Conservation (phyloP, 371 early-diverging fungal genomes). For the Haplosporangium sp. region DNA sequence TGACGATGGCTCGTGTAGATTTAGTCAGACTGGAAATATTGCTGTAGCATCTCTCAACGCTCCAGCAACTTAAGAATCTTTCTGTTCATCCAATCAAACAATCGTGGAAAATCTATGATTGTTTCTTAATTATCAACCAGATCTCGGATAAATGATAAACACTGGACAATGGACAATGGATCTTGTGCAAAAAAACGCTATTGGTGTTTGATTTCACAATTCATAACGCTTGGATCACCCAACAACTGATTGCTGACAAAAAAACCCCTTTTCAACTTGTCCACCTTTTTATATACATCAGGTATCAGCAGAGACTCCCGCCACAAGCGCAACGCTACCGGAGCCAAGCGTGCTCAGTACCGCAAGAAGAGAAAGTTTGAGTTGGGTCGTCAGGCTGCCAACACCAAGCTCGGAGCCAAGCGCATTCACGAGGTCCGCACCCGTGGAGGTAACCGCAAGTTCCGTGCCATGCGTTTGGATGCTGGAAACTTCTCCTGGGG, state of each 20-base stretch:
- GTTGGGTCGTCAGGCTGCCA: constrained; percentile 98
- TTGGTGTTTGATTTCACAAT: not conserved
- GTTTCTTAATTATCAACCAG: not conserved
- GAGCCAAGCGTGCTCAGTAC: constrained; percentile 98
- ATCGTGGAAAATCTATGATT: not conserved
- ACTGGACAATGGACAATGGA: constrained; percentile 8
- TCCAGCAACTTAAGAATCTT: not conserved
- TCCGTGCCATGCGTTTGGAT: constrained; percentile 98
- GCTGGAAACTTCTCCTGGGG: constrained; percentile 99
- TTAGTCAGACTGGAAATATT: not conserved
- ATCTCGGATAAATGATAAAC: not conserved
- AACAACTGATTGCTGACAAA: constrained; percentile 7
- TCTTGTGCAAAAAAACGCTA: not conserved
- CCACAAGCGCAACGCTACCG: constrained; percentile 98
- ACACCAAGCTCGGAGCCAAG: constrained; percentile 97
- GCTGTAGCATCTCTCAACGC: not conserved
- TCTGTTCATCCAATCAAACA: not conserved
- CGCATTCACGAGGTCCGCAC: constrained; percentile 96
- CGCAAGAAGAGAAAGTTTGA: constrained; percentile 99
- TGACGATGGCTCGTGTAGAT: not conserved
- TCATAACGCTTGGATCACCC: not conserved
- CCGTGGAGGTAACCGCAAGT: constrained; percentile 99
- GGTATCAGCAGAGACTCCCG: constrained; percentile 97
- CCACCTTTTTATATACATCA: constrained; percentile 33
- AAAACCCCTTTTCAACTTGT: constrained; percentile 1